Base-by-base conservation (phyloP, 306 rosid genomes). In the Prunus persica region DNA sequence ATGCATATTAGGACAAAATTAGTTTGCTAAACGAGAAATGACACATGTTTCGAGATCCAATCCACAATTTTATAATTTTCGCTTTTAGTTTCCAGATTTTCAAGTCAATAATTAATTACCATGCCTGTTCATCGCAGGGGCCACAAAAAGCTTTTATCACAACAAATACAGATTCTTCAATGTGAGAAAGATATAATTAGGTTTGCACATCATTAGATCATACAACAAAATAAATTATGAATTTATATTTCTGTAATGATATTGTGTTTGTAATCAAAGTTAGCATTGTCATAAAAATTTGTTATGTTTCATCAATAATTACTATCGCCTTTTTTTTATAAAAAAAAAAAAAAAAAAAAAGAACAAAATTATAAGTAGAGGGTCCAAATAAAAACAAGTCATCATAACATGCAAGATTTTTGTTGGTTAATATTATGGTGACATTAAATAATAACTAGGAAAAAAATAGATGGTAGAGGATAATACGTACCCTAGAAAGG, bases 401-500 rank as follows among this genome's bases (percentile, higher is more conserved):
- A n/a, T 11, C 6, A 56, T 20, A 56, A 56, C 28, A 3, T 56
- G 62, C 28, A 56, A 20, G 20, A 52, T n/a, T 52, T 52, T 52
- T 18, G 57, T 5, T 15, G n/a, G 57, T 52, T 25, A 22, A 56
- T 3, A 56, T 56, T 11, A 20, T 10, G 6, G 28, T 22, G 15
- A 56, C 62, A 20, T 14, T 28, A 62, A 15, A 60, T 0, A 15
- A 62, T 62, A 28, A 28, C 3, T 28, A 62, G 8, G 12, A 11
- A 58, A 52, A 52, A 52, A 18, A 15, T 56, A 9, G 62, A 56
- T 10, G 28, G 62, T 20, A 3, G 27, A 11, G 28, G 62, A 22
- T 15, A 10, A 10, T 25, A 55, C 64, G 22, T 77, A 82, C 85
- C 76, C 79, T 71, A 34, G 85, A 82, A 15, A 82, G 85, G 15